These are phyloP conservation scores for Exserohilum rostratum DNA, from an alignment of 2,329 filamentous ascomycete genomes.

Conservation along the genomic window DNA sequence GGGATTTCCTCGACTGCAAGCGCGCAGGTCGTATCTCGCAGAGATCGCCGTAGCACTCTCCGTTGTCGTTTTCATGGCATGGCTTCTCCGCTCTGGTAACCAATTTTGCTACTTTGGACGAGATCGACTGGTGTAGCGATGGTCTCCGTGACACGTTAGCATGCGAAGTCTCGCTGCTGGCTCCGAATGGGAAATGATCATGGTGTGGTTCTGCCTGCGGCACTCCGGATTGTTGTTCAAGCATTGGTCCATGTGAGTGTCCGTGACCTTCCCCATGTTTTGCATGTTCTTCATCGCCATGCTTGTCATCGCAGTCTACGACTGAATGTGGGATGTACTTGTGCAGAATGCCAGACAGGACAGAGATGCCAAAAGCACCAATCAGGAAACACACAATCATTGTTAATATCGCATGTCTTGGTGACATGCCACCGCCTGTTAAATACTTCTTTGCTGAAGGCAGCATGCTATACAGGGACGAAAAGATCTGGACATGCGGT, in stretches of 20 bases:
- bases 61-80: slow-evolving; percentile 63
- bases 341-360: slow-evolving; percentile 74
- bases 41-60: slow-evolving; percentile 66
- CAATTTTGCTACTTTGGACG: slow-evolving; percentile 55
- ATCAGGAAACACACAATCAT: slow-evolving; percentile 72
- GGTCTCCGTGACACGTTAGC: slow-evolving; percentile 36
- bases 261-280: slow-evolving; percentile 32
- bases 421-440: slow-evolving; percentile 67
- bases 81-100: slow-evolving; percentile 53
- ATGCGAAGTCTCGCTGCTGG: slow-evolving; percentile 18
- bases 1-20: slow-evolving; percentile 26
- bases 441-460: slow-evolving; percentile 84
- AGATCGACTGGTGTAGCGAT: slow-evolving; percentile 51
- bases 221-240: slow-evolving; percentile 25
- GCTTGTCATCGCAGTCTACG: slow-evolving; percentile 78
- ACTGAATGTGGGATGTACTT: slow-evolving; percentile 77
- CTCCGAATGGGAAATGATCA: slow-evolving; percentile 27
- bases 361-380: slow-evolving; percentile 77
- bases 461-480: slow-evolving; percentile 89
- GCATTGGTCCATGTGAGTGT: slow-evolving; percentile 27
- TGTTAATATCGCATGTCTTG: slow-evolving; percentile 70
- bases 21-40: slow-evolving; percentile 45
- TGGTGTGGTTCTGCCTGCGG: slow-evolving; percentile 17
- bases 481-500: slow-evolving; percentile 74
- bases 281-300: slow-evolving; percentile 61